Percentiles rank a stretch among this genome's conserved stretches.
phyloP scores from a whole-genome alignment of 208 protist species.

The Leishmania arabica region DNA sequence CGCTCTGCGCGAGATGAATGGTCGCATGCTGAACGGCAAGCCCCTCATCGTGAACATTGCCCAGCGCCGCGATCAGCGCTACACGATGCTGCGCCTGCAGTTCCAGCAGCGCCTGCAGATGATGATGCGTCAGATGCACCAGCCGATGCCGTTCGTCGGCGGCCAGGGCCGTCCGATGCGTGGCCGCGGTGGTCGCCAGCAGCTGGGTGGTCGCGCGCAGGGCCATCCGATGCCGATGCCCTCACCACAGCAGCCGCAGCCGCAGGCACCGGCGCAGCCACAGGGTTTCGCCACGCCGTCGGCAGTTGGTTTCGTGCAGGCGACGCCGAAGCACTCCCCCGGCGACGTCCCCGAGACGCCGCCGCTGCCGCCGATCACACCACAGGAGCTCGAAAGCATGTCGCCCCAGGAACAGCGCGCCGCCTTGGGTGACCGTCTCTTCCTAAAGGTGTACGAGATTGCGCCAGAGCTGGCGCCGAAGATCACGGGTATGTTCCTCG shows the following conservation, averaged over 20 bases:
- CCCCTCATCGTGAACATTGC: slow-evolving; percentile 98
- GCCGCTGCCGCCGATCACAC: slow-evolving; percentile 83
- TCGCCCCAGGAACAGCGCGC: slow-evolving; percentile 89
- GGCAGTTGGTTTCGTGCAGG: slow-evolving; percentile 42
- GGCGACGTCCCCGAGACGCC: slow-evolving; percentile 70
- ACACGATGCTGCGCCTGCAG: slow-evolving; percentile 95
- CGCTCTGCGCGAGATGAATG: slow-evolving; percentile 98
- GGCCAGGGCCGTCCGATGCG: slow-evolving; percentile 37
- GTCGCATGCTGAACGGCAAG: slow-evolving; percentile 95
- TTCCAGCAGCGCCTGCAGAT: slow-evolving; percentile 91
- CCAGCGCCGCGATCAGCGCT: slow-evolving; percentile 96
- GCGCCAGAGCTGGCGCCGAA: slow-evolving; percentile 84
- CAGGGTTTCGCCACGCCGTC: slow-evolving; percentile 53
- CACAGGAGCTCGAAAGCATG: slow-evolving; percentile 83
- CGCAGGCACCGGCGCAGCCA: slow-evolving; percentile 31
- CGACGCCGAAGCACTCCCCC: slow-evolving; percentile 70
- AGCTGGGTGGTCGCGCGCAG: slow-evolving; percentile 38
- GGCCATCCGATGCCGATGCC: slow-evolving; percentile 35
- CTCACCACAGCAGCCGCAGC: slow-evolving; percentile 36
- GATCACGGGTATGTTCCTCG: slow-evolving; percentile 91
- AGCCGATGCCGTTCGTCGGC: slow-evolving; percentile 38
- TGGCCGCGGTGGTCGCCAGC: slow-evolving; percentile 38
- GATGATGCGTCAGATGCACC: slow-evolving; percentile 83
- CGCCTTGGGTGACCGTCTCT: slow-evolving; percentile 89
- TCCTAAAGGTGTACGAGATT: slow-evolving; percentile 88